These are phyloP conservation scores for Metrosideros polymorpha DNA, from an alignment of 441 rosid genomes.

Conservation along the genomic window DNA sequence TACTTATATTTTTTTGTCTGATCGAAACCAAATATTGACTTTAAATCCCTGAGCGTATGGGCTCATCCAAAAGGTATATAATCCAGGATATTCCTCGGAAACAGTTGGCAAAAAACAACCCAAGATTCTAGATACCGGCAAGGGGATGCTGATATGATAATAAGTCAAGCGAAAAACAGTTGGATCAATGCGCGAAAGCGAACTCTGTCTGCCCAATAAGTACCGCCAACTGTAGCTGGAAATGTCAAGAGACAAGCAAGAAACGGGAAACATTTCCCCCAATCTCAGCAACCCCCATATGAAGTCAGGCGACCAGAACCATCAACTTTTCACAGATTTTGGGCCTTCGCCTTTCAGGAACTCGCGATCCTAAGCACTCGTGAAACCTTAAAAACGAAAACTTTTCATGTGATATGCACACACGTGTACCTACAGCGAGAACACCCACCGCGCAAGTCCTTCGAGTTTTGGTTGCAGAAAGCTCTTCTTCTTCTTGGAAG, in stretches of 20 bases:
- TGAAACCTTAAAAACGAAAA: neutral
- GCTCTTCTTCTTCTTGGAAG: conserved; percentile 81
- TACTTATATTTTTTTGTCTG: neutral
- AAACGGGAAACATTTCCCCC: neutral
- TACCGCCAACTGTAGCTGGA: conserved; percentile 1
- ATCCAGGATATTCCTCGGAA: conserved; percentile 47
- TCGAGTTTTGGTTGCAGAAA: conserved; percentile 88
- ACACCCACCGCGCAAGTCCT: conserved; percentile 58
- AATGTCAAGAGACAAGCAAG: conserved; percentile 4
- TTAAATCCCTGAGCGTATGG: conserved; percentile 9
- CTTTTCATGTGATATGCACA: neutral
- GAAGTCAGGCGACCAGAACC: neutral
- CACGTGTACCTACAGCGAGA: neutral
- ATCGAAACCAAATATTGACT: conserved; percentile 24
- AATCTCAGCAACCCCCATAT: neutral
- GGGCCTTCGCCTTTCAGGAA: neutral
- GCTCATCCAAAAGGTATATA: conserved; percentile 30
- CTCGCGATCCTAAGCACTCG: neutral
- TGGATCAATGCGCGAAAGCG: conserved; percentile 5
- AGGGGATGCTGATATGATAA: neutral
- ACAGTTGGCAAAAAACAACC: conserved; percentile 4
- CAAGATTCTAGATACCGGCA: conserved; percentile 20
- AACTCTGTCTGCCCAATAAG: neutral
- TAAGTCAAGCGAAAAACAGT: conserved; percentile 11
- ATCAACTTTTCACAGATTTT: neutral